Percentiles rank a stretch among this genome's conserved stretches.
phyloP scores from a whole-genome alignment of 116 monocot genomes.

The Posidonia oceanica region DNA sequence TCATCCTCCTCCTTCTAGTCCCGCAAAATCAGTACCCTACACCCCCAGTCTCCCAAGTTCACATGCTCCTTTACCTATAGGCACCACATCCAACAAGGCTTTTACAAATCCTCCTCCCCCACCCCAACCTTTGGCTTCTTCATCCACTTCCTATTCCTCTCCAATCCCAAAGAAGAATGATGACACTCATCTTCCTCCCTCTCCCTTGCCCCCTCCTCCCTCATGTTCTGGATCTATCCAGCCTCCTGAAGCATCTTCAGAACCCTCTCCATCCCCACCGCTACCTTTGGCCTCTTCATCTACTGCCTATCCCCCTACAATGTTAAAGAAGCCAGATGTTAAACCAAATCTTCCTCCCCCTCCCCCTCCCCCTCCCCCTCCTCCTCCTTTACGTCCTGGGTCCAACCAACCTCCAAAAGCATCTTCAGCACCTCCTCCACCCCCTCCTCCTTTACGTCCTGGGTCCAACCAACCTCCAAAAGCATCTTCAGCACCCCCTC shows the following conservation, averaged over 20 bases:
- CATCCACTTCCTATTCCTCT: background rate
- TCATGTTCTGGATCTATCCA: background rate
- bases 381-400: background rate
- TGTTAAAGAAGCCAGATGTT: background rate
- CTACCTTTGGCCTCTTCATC: slow-evolving; percentile 10
- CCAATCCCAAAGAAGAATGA: background rate
- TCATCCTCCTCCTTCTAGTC: background rate
- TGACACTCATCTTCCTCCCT: background rate
- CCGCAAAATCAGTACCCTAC: background rate
- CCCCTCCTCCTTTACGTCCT: slow-evolving; percentile 3
- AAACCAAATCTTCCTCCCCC: background rate
- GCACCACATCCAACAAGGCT: background rate
- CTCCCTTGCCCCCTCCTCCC: slow-evolving; percentile 8
- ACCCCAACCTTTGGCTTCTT: slow-evolving; percentile 15
- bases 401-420: background rate
- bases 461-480: slow-evolving; percentile 1
- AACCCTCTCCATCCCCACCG: slow-evolving; percentile 12
- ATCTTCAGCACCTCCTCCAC: background rate
- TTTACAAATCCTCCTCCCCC: slow-evolving; percentile 5
- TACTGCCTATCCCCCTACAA: background rate
- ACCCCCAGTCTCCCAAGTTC: background rate
- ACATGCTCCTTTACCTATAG: background rate
- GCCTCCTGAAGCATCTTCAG: background rate
- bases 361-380: slow-evolving; percentile 10
- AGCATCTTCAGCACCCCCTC: slow-evolving; percentile 11